Percentiles rank a stretch among this genome's conserved stretches.
Conservation (phyloP, 1,139 yeast genomes). For the Taphrina sp. region DNA sequence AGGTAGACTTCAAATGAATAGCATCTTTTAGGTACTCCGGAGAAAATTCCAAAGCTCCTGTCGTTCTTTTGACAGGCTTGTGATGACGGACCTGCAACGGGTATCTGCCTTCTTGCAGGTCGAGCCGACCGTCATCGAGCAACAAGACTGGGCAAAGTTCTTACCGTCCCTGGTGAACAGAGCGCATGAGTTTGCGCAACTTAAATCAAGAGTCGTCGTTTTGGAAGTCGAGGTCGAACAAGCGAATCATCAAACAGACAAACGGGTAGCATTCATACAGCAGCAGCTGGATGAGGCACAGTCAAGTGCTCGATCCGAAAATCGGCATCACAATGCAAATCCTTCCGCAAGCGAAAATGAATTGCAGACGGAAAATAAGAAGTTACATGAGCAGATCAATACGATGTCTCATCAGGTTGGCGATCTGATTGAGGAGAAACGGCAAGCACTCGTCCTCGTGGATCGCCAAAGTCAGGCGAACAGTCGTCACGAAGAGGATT, state of each 20-base stretch:
- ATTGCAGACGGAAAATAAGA: neutral
- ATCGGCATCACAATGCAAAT: neutral
- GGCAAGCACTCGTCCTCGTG: slow-evolving; percentile 47
- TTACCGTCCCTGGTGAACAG: slow-evolving; percentile 22
- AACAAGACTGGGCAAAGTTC: slow-evolving; percentile 7
- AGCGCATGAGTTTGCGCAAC: slow-evolving; percentile 32
- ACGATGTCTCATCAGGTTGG: slow-evolving; percentile 33
- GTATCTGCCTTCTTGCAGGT: slow-evolving; percentile 28
- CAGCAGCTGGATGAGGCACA: slow-evolving; percentile 14
- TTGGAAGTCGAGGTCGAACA: slow-evolving; percentile 36
- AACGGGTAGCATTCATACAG: slow-evolving; percentile 7
- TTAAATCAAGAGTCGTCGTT: slow-evolving; percentile 32
- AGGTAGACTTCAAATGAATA: too few relatives aligned
- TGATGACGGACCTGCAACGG: slow-evolving; percentile 20
- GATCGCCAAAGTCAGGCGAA: slow-evolving; percentile 53
- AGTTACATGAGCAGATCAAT: neutral
- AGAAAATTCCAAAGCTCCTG: too few relatives aligned
- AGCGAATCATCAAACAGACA: slow-evolving; percentile 24
- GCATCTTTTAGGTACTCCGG: too few relatives aligned
- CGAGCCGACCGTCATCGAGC: slow-evolving; percentile 17
- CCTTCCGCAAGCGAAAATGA: slow-evolving; percentile 3
- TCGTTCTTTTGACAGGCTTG: too few relatives aligned
- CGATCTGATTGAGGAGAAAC: slow-evolving; percentile 45
- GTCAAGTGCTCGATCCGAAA: neutral
- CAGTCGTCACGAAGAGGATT: slow-evolving; percentile 53